These are phyloP conservation scores for Venturia nashicola DNA, from an alignment of 2,329 filamentous ascomycete genomes.

Conservation along the genomic window DNA sequence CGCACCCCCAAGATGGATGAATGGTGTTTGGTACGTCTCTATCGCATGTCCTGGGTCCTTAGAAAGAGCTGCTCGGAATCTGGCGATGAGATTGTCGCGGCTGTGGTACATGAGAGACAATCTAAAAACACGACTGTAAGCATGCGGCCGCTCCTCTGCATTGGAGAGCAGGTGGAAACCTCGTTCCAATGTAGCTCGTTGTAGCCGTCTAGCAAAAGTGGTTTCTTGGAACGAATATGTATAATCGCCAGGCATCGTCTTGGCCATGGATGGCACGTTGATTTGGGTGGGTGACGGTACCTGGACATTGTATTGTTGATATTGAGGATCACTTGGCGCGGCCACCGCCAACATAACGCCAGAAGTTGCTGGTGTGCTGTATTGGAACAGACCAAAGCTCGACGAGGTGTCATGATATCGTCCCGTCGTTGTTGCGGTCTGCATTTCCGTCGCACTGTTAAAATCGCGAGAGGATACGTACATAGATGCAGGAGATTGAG, in stretches of 20 bases:
- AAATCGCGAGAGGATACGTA: not conserved
- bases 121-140: constrained; percentile 46
- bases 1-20: constrained; percentile 53
- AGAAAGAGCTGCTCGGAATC: constrained; percentile 28
- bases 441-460: not conserved
- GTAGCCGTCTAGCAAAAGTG: constrained; percentile 59
- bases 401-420: not conserved
- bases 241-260: constrained; percentile 17
- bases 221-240: constrained; percentile 52
- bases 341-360: not conserved
- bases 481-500: constrained; percentile 7
- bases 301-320: not conserved
- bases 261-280: not conserved
- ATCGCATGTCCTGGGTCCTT: constrained; percentile 36
- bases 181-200: constrained; percentile 51
- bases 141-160: constrained; percentile 16
- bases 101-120: constrained; percentile 51
- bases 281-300: not conserved
- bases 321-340: not conserved
- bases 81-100: constrained; percentile 25
- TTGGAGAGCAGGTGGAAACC: constrained; percentile 48
- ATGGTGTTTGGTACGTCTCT: constrained; percentile 47
- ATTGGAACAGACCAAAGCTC: not conserved
- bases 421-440: not conserved
- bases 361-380: not conserved